Evolutionary conservation across 352 stramenopile species (phyloP).

Genomic region (Globisporangium sylvaticum): DNA sequence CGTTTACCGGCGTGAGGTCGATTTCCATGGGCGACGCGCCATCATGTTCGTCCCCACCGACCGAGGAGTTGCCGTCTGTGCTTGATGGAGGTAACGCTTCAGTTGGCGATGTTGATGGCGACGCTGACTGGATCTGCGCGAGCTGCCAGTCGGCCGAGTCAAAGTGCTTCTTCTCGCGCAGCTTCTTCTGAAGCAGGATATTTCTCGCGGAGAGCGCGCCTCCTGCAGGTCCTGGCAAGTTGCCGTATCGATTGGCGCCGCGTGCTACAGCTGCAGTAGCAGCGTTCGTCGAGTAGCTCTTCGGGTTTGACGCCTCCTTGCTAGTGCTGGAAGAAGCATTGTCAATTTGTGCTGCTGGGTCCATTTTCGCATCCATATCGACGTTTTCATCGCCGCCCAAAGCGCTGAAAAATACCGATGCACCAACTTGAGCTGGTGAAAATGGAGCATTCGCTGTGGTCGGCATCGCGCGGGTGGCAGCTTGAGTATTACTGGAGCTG

Average conservation of each 20-base stretch:
- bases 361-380: constrained; percentile 14
- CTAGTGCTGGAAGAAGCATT: neutral
- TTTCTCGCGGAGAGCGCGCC: constrained; percentile 50
- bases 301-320: neutral
- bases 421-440: constrained; percentile 38
- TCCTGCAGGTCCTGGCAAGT: constrained; percentile 17
- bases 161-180: constrained; percentile 66
- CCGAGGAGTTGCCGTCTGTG: constrained; percentile 11
- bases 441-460: constrained; percentile 9
- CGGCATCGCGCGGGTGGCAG: neutral
- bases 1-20: constrained; percentile 19
- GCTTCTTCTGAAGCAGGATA: constrained; percentile 67
- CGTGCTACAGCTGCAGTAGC: neutral
- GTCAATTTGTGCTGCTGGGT: neutral
- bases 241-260: constrained; percentile 20
- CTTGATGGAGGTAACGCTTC: constrained; percentile 7
- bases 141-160: constrained; percentile 81
- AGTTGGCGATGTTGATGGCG: constrained; percentile 4
- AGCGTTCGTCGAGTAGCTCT: neutral
- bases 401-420: constrained; percentile 38
- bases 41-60: constrained; percentile 5
- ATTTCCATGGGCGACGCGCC: constrained; percentile 24
- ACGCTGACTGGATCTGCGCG: constrained; percentile 19
- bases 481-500: constrained; percentile 8
- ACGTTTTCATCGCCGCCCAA: constrained; percentile 30